These are phyloP conservation scores for Hypoxylon sp. DNA, from an alignment of 2,329 filamentous ascomycete genomes.

Conservation along the genomic window DNA sequence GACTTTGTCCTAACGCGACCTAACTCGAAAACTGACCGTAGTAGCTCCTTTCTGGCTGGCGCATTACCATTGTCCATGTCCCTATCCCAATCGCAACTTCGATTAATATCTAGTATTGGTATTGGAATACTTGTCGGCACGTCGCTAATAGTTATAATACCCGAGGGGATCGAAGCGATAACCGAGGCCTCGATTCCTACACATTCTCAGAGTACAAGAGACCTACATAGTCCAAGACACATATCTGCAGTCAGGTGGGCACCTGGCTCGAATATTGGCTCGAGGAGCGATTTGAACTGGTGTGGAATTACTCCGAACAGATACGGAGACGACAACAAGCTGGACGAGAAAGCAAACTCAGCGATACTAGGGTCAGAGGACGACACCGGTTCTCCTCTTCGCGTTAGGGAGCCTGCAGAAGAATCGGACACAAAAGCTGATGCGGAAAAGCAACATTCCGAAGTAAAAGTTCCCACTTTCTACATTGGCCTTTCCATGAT, in stretches of 20 bases:
- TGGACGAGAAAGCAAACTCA: slow-evolving; percentile 3
- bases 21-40: slow-evolving; percentile 38
- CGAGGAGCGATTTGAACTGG: slow-evolving; percentile 15
- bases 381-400: slow-evolving; percentile 17
- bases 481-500: slow-evolving; percentile 91
- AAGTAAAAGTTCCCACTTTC: slow-evolving; percentile 69
- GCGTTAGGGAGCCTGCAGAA: slow-evolving; percentile 40
- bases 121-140: slow-evolving; percentile 96
- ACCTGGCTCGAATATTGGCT: slow-evolving; percentile 14
- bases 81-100: slow-evolving; percentile 86
- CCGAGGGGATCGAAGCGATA: slow-evolving; percentile 93
- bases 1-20: slow-evolving; percentile 21
- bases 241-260: slow-evolving; percentile 39
- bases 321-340: slow-evolving; percentile 2
- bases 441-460: slow-evolving; percentile 48
- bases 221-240: slow-evolving; percentile 32
- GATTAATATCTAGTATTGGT: slow-evolving; percentile 90
- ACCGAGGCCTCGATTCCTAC: slow-evolving; percentile 66
- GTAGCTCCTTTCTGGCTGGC: slow-evolving; percentile 92
- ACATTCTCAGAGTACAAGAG: slow-evolving; percentile 43
- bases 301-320: slow-evolving; percentile 1
- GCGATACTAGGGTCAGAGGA: slow-evolving; percentile 1
- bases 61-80: slow-evolving; percentile 89
- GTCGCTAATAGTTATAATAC: slow-evolving; percentile 95
- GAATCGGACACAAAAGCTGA: slow-evolving; percentile 43